These are phyloP conservation scores for Crithidia acanthocephali DNA, from an alignment of 208 protist species.

Conservation along the genomic window DNA sequence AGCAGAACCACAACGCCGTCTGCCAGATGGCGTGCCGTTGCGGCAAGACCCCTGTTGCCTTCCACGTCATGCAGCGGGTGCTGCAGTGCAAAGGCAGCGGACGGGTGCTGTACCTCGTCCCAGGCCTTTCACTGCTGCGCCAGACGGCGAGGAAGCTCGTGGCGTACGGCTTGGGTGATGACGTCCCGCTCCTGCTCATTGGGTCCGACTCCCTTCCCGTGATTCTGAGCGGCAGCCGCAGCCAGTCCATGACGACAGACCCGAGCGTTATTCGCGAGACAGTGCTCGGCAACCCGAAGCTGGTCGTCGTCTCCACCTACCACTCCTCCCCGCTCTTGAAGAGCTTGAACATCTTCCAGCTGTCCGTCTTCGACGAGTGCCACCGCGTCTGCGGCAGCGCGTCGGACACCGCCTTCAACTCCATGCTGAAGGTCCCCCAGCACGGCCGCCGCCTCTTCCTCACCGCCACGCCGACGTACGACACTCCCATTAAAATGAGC, in stretches of 20 bases:
- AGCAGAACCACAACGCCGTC: constrained; percentile 39
- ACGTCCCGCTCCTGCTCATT: constrained; percentile 63
- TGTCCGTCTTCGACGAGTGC: constrained; percentile 83
- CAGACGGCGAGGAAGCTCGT: constrained; percentile 73
- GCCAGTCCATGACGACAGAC: constrained; percentile 70
- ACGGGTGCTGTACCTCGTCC: constrained; percentile 74
- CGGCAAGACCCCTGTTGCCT: constrained; percentile 82
- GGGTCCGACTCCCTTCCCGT: constrained; percentile 57
- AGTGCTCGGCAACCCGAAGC: constrained; percentile 33
- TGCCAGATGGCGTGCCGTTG: constrained; percentile 87
- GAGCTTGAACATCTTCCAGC: constrained; percentile 43
- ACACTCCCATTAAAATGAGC: constrained; percentile 82
- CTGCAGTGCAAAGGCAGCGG: constrained; percentile 14
- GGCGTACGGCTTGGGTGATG: constrained; percentile 52
- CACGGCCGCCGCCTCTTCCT: constrained; percentile 65
- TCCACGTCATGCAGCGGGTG: constrained; percentile 47
- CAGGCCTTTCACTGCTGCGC: constrained; percentile 69
- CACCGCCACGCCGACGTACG: constrained; percentile 78
- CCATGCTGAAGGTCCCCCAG: constrained; percentile 53
- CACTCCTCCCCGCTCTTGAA: constrained; percentile 75
- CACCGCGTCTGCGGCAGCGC: constrained; percentile 80
- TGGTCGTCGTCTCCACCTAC: constrained; percentile 76
- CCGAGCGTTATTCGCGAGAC: constrained; percentile 43
- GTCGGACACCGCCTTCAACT: constrained; percentile 70
- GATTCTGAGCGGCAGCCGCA: constrained; percentile 25